Percentiles rank a stretch among this genome's conserved stretches.
phyloP scores from a whole-genome alignment of 495 filamentous ascomycete genomes.

The Trichoderma reesei region DNA sequence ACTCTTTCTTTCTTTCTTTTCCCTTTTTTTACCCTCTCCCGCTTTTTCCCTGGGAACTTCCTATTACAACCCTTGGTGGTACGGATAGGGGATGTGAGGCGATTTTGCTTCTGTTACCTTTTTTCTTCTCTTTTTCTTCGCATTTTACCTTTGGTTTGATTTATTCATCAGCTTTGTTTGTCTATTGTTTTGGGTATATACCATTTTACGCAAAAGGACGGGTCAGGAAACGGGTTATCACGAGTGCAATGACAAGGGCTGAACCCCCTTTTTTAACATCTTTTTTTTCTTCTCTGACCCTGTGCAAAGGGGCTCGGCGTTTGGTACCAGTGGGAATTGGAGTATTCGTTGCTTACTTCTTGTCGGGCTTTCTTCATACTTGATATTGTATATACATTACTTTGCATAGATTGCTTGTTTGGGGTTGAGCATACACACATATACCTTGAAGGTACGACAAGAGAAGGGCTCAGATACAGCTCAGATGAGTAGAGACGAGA shows the following conservation, averaged over 20 bases:
- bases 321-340: too few relatives aligned
- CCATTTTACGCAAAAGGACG: not conserved
- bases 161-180: not conserved
- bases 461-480: too few relatives aligned
- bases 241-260: not conserved
- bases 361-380: too few relatives aligned
- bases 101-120: not conserved
- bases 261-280: not conserved
- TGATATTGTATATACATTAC: too few relatives aligned
- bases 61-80: not conserved
- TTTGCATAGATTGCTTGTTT: too few relatives aligned
- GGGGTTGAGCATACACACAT: too few relatives aligned
- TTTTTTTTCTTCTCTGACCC: not conserved
- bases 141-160: too few relatives aligned
- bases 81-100: not conserved
- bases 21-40: not conserved
- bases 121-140: not conserved
- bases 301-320: too few relatives aligned
- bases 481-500: too few relatives aligned
- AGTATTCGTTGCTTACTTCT: too few relatives aligned
- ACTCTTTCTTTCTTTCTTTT: not conserved
- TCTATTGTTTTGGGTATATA: not conserved
- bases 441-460: too few relatives aligned
- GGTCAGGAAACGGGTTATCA: not conserved
- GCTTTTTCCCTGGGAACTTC: too few relatives aligned